Base-by-base conservation (phyloP, 2,329 filamentous ascomycete genomes). In the Teratosphaeria zuluensis region DNA sequence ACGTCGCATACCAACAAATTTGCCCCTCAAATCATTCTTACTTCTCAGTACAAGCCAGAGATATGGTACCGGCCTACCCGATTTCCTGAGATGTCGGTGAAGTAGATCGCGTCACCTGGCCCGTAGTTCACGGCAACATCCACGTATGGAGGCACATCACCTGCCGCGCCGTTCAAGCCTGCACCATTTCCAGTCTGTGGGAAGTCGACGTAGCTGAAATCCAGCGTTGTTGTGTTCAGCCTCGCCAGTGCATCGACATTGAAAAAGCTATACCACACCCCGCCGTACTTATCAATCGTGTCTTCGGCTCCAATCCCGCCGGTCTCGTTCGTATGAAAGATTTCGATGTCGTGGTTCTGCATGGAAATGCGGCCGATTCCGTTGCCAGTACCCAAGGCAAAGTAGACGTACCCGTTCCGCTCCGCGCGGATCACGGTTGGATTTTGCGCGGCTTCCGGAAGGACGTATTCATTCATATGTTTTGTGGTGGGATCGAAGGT, bases 381-480 rank as follows among this genome's bases (percentile, higher is more conserved):
- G 53, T 65, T 64, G 8, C 64, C 64, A 24, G 59, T 56, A 33
- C 64, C 64, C 1, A 63, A 57, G 30, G 62, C 58, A 48, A 65
- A 65, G 62, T 65, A 65, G 33, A 65, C 59, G 51, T 59, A 64
- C 2, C 64, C 64, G 32, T 63, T 53, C 12, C 58, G 56, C 46
- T 65, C 64, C 11, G 64, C 64, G 24, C 62, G 62, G 30, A 63
- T 63, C 28, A 65, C 64, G n/a, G 62, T 60, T 6, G 64, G 64
- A 30, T 59, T 56, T 32, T 64, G 63, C 6, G 61, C 57, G 3
- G 58, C 59, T 24, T 59, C 56, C 1, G 64, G 62, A 3, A 64
- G 51, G 19, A 60, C 51, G 24, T 60, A 65, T 31, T 65, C 62
- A 19, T 57, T 58, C 21, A 61, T 58, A 24, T 56, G 56, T 35